Conservation (phyloP, 2,329 filamentous ascomycete species). For the Macroventuria anomochaeta region DNA sequence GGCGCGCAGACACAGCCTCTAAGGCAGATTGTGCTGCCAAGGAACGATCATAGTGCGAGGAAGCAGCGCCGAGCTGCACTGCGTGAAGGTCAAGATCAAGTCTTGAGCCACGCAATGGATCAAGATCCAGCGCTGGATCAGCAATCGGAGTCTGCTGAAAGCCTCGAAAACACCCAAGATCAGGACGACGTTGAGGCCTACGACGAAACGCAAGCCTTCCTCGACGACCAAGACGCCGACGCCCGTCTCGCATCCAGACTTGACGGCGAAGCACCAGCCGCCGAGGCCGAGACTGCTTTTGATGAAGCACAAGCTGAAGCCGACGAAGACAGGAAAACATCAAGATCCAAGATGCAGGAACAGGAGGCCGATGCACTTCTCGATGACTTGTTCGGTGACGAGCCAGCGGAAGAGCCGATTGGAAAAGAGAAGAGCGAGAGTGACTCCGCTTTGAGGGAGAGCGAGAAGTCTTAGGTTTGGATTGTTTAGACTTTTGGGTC, state of each 20-base stretch:
- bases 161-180: not conserved
- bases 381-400: slow-evolving; percentile 9
- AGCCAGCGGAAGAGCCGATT: not conserved
- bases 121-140: not conserved
- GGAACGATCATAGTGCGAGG: slow-evolving; percentile 23
- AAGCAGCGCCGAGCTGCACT: slow-evolving; percentile 15
- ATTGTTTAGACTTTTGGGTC: not conserved
- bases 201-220: not conserved
- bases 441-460: not conserved
- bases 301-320: slow-evolving; percentile 1
- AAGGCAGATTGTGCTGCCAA: slow-evolving; percentile 18
- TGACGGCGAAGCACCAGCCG: not conserved
- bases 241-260: slow-evolving; percentile 6
- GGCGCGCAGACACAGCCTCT: slow-evolving; percentile 23
- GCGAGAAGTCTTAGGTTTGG: not conserved
- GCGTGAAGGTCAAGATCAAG: not conserved
- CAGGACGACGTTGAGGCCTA: not conserved
- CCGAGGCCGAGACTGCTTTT: not conserved
- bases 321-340: not conserved
- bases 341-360: not conserved
- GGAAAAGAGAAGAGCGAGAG: not conserved
- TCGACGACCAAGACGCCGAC: not conserved
- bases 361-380: slow-evolving; percentile 10
- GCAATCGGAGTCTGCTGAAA: not conserved
- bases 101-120: not conserved